Conservation (phyloP, 176 grass and related monocot species). For the Elaeis guineensis region DNA sequence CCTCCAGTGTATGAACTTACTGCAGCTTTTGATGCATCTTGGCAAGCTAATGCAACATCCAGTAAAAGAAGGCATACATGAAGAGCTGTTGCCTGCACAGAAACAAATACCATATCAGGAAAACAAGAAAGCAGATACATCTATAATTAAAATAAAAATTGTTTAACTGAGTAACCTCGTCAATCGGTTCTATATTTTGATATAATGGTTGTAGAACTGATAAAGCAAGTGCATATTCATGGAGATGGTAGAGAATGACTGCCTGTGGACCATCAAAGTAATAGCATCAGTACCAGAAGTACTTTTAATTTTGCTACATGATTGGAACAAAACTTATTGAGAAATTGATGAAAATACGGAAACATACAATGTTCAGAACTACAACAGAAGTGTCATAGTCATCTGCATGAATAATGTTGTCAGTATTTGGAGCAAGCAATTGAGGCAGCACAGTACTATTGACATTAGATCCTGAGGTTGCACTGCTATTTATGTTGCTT, state of each 20-base stretch:
- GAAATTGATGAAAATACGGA: conserved; percentile 6
- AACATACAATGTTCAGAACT: conserved; percentile 82
- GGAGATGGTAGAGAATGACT: conserved; percentile 72
- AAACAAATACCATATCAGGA: no score
- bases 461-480: conserved; percentile 38
- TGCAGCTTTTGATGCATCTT: conserved; percentile 67
- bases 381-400: conserved; percentile 77
- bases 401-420: conserved; percentile 44
- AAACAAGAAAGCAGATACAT: neutral
- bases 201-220: conserved; percentile 64
- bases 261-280: conserved; percentile 40
- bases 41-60: conserved; percentile 75
- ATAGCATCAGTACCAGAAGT: neutral
- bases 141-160: neutral
- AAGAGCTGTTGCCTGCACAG: conserved; percentile 71
- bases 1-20: conserved; percentile 36
- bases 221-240: conserved; percentile 56
- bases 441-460: conserved; percentile 29
- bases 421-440: conserved; percentile 48
- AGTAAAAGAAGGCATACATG: conserved; percentile 78
- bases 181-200: conserved; percentile 75
- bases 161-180: conserved; percentile 36
- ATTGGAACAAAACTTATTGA: conserved; percentile 5
- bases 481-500: conserved; percentile 32
- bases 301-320: neutral